These are phyloP conservation scores for Mucor saturninus DNA, from an alignment of 371 early-diverging fungal species.

Conservation along the genomic window DNA sequence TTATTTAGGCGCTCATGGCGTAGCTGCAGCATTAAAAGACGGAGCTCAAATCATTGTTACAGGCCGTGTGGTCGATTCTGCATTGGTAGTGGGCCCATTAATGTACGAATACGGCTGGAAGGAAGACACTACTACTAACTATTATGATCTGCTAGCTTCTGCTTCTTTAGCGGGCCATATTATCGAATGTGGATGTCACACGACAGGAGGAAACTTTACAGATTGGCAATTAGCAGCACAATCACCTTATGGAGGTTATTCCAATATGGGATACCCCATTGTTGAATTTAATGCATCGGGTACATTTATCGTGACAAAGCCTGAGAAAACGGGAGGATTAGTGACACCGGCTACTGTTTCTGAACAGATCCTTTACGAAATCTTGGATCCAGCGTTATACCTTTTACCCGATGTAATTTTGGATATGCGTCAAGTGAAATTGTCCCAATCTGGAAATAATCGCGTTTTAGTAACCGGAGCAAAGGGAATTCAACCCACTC, in stretches of 20 bases:
- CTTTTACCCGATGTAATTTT: conserved; percentile 76
- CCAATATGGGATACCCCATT: conserved; percentile 79
- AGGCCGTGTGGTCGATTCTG: conserved; percentile 77
- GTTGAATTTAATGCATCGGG: conserved; percentile 67
- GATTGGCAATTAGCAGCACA: conserved; percentile 72
- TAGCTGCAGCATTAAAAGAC: conserved; percentile 63
- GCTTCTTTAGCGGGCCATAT: conserved; percentile 78
- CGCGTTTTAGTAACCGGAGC: conserved; percentile 72
- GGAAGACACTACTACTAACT: conserved; percentile 30
- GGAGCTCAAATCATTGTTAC: conserved; percentile 77
- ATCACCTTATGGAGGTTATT: conserved; percentile 65
- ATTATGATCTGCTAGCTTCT: conserved; percentile 69
- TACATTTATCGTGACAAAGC: conserved; percentile 72
- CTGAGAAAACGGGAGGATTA: conserved; percentile 71
- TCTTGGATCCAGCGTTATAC: conserved; percentile 72
- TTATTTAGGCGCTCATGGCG: conserved; percentile 64
- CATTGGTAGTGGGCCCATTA: conserved; percentile 48
- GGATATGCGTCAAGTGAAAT: conserved; percentile 67
- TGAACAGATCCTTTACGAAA: conserved; percentile 77
- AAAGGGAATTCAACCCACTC: conserved; percentile 69
- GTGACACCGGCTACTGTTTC: conserved; percentile 69
- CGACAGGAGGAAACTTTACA: conserved; percentile 80
- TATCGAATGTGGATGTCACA: conserved; percentile 80
- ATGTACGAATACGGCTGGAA: conserved; percentile 33
- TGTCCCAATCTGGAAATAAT: conserved; percentile 61